Evolutionary conservation across 106 monocot species (phyloP).

Genomic region (Vanilla planifolia): DNA sequence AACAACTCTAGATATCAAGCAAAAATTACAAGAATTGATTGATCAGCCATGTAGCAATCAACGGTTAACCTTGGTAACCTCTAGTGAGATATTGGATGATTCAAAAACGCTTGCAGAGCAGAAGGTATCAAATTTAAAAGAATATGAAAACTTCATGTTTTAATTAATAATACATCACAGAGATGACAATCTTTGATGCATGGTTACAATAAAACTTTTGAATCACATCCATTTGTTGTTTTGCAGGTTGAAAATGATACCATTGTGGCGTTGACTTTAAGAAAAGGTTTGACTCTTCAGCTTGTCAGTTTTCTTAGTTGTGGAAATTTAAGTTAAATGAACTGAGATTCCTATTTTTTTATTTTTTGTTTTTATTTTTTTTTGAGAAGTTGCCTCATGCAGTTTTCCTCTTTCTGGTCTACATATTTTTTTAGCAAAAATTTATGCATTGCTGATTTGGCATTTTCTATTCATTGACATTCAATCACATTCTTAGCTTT

Average conservation of each 20-base stretch:
- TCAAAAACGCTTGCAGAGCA: constrained; percentile 92
- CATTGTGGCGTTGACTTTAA: constrained; percentile 60
- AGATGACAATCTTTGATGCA: not conserved
- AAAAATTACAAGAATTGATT: constrained; percentile 62
- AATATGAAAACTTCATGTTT: not conserved
- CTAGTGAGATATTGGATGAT: constrained; percentile 71
- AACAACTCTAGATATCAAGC: constrained; percentile 80
- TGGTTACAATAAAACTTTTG: not conserved
- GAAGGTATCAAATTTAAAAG: constrained; percentile 36
- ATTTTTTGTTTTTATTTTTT: too few species aligned
- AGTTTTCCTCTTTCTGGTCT: not conserved
- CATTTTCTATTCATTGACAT: too few species aligned
- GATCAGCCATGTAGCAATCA: constrained; percentile 60
- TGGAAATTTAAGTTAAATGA: not conserved
- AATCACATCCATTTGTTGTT: constrained; percentile 2
- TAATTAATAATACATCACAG: too few species aligned
- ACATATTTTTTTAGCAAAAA: not conserved
- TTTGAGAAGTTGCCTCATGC: not conserved
- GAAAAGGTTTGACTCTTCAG: constrained; percentile 49
- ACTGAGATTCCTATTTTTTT: too few species aligned
- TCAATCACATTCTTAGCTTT: too few species aligned
- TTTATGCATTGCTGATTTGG: too few species aligned
- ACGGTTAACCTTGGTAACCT: constrained; percentile 53
- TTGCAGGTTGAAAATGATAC: constrained; percentile 92
- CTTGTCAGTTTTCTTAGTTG: not conserved